phyloP scores from a whole-genome alignment of 257 asterid species.

The Sherardia arvensis region DNA sequence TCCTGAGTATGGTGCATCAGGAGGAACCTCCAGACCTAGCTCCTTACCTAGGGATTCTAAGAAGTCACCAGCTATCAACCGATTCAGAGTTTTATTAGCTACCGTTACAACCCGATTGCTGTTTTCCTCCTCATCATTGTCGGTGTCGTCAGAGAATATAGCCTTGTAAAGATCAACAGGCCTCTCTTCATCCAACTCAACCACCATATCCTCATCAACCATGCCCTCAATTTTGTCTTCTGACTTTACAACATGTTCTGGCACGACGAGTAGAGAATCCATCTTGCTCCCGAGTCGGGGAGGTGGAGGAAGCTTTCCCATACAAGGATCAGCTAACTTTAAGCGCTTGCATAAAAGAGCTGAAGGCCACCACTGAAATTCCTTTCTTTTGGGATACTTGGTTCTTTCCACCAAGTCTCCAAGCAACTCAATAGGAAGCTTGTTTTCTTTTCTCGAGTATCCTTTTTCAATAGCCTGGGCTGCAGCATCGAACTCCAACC shows the following conservation, averaged over 20 bases:
- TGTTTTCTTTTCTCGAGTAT: slow-evolving; percentile 32
- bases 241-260: slow-evolving; percentile 38
- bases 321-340: slow-evolving; percentile 84
- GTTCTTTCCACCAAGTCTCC: slow-evolving; percentile 32
- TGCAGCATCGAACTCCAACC: slow-evolving; percentile 84
- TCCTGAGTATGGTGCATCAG: slow-evolving; percentile 43
- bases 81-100: slow-evolving; percentile 68
- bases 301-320: slow-evolving; percentile 97
- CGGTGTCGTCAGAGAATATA: slow-evolving; percentile 84
- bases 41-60: slow-evolving; percentile 90
- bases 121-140: slow-evolving; percentile 57
- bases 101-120: slow-evolving; percentile 29
- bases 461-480: slow-evolving; percentile 57
- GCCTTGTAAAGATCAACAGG: slow-evolving; percentile 97
- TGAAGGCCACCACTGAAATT: slow-evolving; percentile 92
- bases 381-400: slow-evolving; percentile 76
- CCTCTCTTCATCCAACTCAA: slow-evolving; percentile 62
- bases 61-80: slow-evolving; percentile 93
- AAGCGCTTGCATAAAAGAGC: slow-evolving; percentile 94
- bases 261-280: slow-evolving; percentile 76
- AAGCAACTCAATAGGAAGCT: slow-evolving; percentile 40
- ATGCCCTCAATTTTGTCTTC: slow-evolving; percentile 34
- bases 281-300: slow-evolving; percentile 79
- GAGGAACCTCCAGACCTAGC: slow-evolving; percentile 74
- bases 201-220: slow-evolving; percentile 33